Evolutionary conservation across 2,329 filamentous ascomycete genomes (phyloP).

Genomic region (Paraconiothyrium sp.): DNA sequence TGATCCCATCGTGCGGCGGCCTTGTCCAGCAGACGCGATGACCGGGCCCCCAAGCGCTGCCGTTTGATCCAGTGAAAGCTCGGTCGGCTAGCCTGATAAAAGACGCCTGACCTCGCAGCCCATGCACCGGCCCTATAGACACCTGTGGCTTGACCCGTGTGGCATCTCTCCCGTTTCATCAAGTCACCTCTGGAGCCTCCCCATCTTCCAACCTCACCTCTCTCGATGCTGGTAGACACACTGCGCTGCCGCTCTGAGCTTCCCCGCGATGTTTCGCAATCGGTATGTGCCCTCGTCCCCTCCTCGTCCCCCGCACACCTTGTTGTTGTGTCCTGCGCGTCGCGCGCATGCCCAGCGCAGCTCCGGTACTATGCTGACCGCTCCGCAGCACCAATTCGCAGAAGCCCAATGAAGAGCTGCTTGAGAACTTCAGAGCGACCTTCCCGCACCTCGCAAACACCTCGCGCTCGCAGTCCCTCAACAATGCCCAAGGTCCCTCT

Average conservation of each 20-base stretch:
- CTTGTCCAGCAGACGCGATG: constrained; percentile 29
- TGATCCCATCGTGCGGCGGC: constrained; percentile 13
- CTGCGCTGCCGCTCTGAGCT: constrained; percentile 40
- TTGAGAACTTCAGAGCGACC: constrained; percentile 82
- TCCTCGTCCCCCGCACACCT: constrained; percentile 11
- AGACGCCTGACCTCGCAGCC: constrained; percentile 43
- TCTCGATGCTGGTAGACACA: constrained; percentile 44
- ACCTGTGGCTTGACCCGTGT: constrained; percentile 49
- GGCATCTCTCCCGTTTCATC: constrained; percentile 49
- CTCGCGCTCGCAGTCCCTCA: constrained; percentile 55
- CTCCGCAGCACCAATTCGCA: constrained; percentile 74
- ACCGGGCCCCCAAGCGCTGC: constrained; percentile 32
- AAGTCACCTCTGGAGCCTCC: constrained; percentile 33
- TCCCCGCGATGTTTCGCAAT: constrained; percentile 58
- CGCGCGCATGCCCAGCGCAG: constrained; percentile 31
- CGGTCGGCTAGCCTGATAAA: constrained; percentile 46
- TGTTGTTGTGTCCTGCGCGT: constrained; percentile 38
- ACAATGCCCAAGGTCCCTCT: constrained; percentile 54
- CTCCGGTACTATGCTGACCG: constrained; percentile 33
- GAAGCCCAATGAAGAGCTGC: constrained; percentile 86
- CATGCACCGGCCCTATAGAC: constrained; percentile 33
- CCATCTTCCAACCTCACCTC: constrained; percentile 37
- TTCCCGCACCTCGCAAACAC: constrained; percentile 73
- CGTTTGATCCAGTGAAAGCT: constrained; percentile 34
- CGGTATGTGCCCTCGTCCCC: constrained; percentile 45